These are phyloP conservation scores for Dactylellina drechsleri DNA, from an alignment of 2,329 filamentous ascomycete genomes.

Conservation along the genomic window DNA sequence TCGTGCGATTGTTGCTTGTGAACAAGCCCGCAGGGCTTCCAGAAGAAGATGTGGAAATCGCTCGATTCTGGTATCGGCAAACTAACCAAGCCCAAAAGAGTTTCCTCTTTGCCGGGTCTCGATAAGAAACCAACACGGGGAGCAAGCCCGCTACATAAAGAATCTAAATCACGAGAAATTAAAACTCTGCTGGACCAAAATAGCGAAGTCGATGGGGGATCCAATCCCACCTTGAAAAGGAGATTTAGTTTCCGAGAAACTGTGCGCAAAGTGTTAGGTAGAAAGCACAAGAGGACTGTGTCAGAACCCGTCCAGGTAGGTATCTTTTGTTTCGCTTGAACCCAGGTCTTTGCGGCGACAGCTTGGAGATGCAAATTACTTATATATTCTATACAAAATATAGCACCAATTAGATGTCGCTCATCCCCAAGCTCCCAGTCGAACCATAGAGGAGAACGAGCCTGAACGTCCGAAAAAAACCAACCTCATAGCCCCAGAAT, in stretches of 20 bases:
- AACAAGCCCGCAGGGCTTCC: not conserved
- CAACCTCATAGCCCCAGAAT: too few relatives aligned
- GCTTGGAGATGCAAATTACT: not conserved
- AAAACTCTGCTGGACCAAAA: not conserved
- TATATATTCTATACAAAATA: too few relatives aligned
- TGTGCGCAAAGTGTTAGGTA: slow-evolving; percentile 29
- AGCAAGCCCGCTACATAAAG: slow-evolving; percentile 34
- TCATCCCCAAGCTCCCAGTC: too few relatives aligned
- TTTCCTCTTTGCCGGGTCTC: slow-evolving; percentile 10
- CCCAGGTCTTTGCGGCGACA: too few relatives aligned
- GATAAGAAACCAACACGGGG: slow-evolving; percentile 7
- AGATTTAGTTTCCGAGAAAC: slow-evolving; percentile 42
- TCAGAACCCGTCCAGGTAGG: not conserved
- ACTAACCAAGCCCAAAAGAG: slow-evolving; percentile 30
- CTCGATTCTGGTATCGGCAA: slow-evolving; percentile 20
- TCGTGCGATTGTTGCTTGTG: not conserved
- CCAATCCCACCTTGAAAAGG: slow-evolving; percentile 2
- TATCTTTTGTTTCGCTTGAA: not conserved
- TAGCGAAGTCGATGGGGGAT: not conserved
- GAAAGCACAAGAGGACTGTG: slow-evolving; percentile 16
- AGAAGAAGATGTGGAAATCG: slow-evolving; percentile 29
- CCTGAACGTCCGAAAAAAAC: too few relatives aligned
- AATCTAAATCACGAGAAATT: slow-evolving; percentile 9
- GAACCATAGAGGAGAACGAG: too few relatives aligned
- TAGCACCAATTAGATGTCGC: too few relatives aligned